A percentile compares a stretch with the other conserved stretches of the same genome.
phyloP scores from a whole-genome alignment of 1,284 basidiomycete genomes.

The Ceratobasidium papillatum region DNA sequence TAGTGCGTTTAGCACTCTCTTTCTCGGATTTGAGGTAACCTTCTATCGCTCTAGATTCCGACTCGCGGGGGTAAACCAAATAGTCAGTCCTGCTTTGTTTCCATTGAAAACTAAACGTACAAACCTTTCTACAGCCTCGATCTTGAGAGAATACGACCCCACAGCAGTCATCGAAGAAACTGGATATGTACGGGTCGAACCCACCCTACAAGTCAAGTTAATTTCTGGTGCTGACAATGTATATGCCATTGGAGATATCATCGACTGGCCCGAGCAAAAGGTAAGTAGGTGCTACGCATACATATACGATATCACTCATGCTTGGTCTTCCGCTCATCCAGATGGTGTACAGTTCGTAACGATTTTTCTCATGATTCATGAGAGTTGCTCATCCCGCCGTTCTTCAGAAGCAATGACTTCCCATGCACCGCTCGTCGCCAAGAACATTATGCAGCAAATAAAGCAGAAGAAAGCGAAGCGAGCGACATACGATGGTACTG shows the following conservation, averaged over 20 bases:
- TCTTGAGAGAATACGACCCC: slow-evolving; percentile 53
- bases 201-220: slow-evolving; percentile 41
- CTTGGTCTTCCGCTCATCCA: not conserved
- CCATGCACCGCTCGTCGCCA: slow-evolving; percentile 39
- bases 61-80: slow-evolving; percentile 30
- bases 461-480: slow-evolving; percentile 25
- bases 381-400: not conserved
- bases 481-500: slow-evolving; percentile 6
- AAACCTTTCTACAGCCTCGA: too few species aligned
- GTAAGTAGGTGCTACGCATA: not conserved
- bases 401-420: slow-evolving; percentile 20
- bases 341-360: slow-evolving; percentile 30
- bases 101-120: too few species aligned
- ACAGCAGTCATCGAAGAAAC: not conserved
- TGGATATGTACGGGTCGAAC: slow-evolving; percentile 37
- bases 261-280: slow-evolving; percentile 45
- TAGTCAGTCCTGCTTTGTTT: slow-evolving; percentile 2
- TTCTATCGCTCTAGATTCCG: not conserved
- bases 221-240: slow-evolving; percentile 39
- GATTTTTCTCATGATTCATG: not conserved
- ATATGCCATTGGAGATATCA: slow-evolving; percentile 43
- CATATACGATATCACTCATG: not conserved
- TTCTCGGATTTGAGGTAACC: not conserved
- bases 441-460: slow-evolving; percentile 42
- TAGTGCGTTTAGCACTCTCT: not conserved